Percentiles rank a stretch among this genome's conserved stretches.
These are phyloP conservation scores for Chaetomium cochliodes DNA, from an alignment of 495 filamentous ascomycete species.

Conservation along the genomic window DNA sequence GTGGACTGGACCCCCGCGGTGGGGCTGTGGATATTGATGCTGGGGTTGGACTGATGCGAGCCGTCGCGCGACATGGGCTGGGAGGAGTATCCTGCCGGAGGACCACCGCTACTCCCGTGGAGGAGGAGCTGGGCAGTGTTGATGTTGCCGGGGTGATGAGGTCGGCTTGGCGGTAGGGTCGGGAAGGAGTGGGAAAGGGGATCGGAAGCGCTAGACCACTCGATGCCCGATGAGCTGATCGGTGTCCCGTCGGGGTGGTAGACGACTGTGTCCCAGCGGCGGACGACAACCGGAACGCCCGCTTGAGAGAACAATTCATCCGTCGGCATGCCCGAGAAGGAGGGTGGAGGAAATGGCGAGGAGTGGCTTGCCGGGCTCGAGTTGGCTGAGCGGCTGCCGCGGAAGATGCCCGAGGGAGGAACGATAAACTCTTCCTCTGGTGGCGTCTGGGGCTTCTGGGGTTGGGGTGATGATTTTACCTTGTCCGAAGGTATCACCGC, in stretches of 20 bases:
- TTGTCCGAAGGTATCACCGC: slow-evolving; percentile 23
- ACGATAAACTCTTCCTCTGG: slow-evolving; percentile 16
- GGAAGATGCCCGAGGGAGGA: slow-evolving; percentile 29
- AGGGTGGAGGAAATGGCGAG: slow-evolving; percentile 36
- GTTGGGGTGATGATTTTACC: slow-evolving; percentile 7
- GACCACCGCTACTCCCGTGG: slow-evolving; percentile 4
- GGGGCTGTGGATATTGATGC: slow-evolving; percentile 12
- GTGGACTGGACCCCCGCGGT: neutral
- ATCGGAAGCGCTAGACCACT: slow-evolving; percentile 13
- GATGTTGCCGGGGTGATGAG: slow-evolving; percentile 27
- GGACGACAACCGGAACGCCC: slow-evolving; percentile 24
- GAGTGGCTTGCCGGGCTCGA: slow-evolving; percentile 30
- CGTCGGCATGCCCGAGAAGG: slow-evolving; percentile 24
- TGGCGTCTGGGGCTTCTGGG: neutral
- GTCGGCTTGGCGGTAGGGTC: slow-evolving; percentile 27
- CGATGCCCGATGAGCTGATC: slow-evolving; percentile 18
- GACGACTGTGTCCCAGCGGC: slow-evolving; percentile 31
- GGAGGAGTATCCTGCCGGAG: slow-evolving; percentile 50
- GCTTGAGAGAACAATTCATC: slow-evolving; percentile 25
- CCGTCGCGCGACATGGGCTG: slow-evolving; percentile 56
- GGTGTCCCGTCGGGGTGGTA: slow-evolving; percentile 25
- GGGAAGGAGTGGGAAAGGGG: slow-evolving; percentile 31
- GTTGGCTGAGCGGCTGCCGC: slow-evolving; percentile 32
- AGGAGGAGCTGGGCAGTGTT: slow-evolving; percentile 18
- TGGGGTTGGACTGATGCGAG: slow-evolving; percentile 24